A percentile compares a stretch with the other conserved stretches of the same genome.
Conservation (phyloP, 2,329 filamentous ascomycete genomes). For the Alternaria gansuensis region DNA sequence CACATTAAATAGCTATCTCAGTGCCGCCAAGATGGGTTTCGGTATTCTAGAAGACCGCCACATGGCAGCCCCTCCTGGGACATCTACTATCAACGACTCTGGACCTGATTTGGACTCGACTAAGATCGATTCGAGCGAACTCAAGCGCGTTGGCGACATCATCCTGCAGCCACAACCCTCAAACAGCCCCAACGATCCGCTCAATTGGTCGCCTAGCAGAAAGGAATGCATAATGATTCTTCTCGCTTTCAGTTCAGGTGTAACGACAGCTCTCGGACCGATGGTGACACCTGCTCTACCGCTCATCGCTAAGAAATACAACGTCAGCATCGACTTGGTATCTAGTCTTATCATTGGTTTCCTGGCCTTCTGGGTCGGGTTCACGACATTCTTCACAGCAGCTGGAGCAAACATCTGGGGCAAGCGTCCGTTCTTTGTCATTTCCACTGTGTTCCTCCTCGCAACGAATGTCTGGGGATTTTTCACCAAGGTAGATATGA, state of each 20-base stretch:
- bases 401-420: conserved; percentile 53
- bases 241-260: conserved; percentile 48
- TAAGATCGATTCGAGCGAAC: conserved; percentile 28
- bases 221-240: conserved; percentile 48
- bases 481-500: conserved; percentile 42
- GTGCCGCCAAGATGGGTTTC: conserved; percentile 39
- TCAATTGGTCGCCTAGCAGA: conserved; percentile 56
- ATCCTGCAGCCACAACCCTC: conserved; percentile 91
- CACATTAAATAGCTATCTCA: background rate
- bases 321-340: conserved; percentile 51
- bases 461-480: conserved; percentile 54
- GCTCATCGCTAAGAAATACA: conserved; percentile 49
- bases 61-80: conserved; percentile 46
- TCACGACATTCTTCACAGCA: conserved; percentile 55
- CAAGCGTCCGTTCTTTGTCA: conserved; percentile 51
- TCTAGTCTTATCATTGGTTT: conserved; percentile 54
- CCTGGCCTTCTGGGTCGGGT: conserved; percentile 51
- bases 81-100: conserved; percentile 38
- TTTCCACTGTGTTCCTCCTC: conserved; percentile 51
- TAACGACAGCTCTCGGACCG: conserved; percentile 51
- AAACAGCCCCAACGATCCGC: conserved; percentile 87
- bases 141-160: conserved; percentile 66
- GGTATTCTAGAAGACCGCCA: conserved; percentile 43
- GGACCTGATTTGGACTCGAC: conserved; percentile 20
- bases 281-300: conserved; percentile 55